These are phyloP conservation scores for Colletotrichum incanum DNA, from an alignment of 2,329 filamentous ascomycete genomes.

Conservation along the genomic window DNA sequence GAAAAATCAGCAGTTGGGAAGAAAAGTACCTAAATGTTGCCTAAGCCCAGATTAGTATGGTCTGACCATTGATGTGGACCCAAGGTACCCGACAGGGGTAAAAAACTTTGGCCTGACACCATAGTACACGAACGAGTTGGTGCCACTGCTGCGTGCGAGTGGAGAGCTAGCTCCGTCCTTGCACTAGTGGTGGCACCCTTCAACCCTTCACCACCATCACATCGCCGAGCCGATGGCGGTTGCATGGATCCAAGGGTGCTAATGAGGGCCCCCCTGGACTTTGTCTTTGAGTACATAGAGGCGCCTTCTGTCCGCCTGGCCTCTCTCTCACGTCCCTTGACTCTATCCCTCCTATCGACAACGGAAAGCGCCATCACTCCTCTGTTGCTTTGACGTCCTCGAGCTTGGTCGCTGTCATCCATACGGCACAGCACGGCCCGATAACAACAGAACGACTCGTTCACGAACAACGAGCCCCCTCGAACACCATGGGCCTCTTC, in stretches of 20 bases:
- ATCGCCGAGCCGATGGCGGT: constrained; percentile 36
- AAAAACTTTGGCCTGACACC: too few species aligned
- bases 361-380: background rate
- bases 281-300: constrained; percentile 20
- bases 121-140: constrained; percentile 18
- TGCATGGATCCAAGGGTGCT: constrained; percentile 7
- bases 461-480: background rate
- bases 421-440: constrained; percentile 4
- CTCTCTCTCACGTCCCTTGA: background rate
- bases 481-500: constrained; percentile 25
- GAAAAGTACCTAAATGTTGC: too few species aligned
- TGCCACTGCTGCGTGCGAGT: constrained; percentile 11
- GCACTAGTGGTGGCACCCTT: constrained; percentile 19
- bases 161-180: constrained; percentile 19
- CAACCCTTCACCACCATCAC: constrained; percentile 14
- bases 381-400: background rate
- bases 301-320: background rate
- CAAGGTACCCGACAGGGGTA: too few species aligned
- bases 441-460: background rate
- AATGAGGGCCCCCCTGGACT: background rate
- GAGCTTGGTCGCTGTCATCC: constrained; percentile 11
- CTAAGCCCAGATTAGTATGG: too few species aligned
- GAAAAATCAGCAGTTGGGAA: too few species aligned
- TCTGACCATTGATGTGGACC: too few species aligned
- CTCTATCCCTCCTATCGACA: constrained; percentile 7